Evolutionary conservation across 2,329 filamentous ascomycete species (phyloP), one percentile per base, ranked within the genome.

Genomic region (Neofusicoccum ribis): DNA sequence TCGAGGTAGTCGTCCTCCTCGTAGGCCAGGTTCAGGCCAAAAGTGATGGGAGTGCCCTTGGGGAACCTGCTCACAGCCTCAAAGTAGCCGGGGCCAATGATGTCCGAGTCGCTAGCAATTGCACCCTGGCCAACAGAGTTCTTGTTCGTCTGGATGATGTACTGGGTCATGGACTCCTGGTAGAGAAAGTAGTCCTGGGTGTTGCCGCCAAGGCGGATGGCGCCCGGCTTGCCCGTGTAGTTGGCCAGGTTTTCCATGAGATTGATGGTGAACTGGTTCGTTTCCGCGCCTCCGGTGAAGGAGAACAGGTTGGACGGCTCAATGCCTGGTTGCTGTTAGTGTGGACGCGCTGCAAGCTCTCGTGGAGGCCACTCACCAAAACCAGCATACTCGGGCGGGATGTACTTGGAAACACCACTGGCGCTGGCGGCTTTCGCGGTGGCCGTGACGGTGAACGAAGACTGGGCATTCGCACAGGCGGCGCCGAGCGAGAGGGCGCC

Each of bases 301-400:
- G 82, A 82, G 72, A 81, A 84, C 7, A 85, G 75, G 67, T 84
- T 84, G 20, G 81, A 83, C 31, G 82, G 79, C 73, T 85, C 83
- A 67, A 84, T 84, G 50, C 83, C 82, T 66, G 43, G 7, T 34
- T 3, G 3, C 12, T 4, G 43, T 58, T 34, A 64, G 61, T 23
- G 23, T 14, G 12, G 20, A 9, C 17, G 3, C 27, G 27, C 27
- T 31, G 27, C 37, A 84, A 82, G 65, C 82, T 82, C 9, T 80
- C 82, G 68, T 80, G 84, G 1, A 80, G 80, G 8, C 79, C 84
- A 56, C 43, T 17, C 9, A 64, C 62, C 63, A 14, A 65, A 65
- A 5, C 63, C 63, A 1, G 63, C 63, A 37, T 34, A 65, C 3
- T 65, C 63, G 14, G 20, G 63, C 20, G 52, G 51, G 5, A 65